Evolutionary conservation across 2,329 filamentous ascomycete genomes (phyloP).

Genomic region (Alternaria postmessia): DNA sequence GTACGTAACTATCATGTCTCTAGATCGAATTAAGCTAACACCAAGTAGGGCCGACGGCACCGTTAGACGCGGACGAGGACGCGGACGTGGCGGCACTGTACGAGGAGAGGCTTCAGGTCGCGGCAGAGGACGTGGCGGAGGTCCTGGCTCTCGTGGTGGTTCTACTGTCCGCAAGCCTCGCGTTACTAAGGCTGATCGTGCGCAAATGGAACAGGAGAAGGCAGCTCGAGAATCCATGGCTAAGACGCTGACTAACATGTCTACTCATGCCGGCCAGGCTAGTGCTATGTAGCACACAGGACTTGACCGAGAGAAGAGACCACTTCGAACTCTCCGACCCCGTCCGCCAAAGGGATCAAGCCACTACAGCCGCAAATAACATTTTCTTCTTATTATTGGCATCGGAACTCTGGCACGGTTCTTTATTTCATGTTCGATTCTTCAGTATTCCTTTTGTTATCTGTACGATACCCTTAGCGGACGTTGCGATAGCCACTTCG

Average conservation of each 20-base stretch:
- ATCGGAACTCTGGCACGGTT: not conserved
- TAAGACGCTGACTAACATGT: slow-evolving; percentile 37
- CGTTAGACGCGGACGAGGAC: slow-evolving; percentile 71
- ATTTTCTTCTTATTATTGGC: not conserved
- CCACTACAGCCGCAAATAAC: not conserved
- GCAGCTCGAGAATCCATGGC: slow-evolving; percentile 70
- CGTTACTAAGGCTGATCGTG: slow-evolving; percentile 84
- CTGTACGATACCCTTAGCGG: slow-evolving; percentile 29
- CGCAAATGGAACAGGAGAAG: slow-evolving; percentile 82
- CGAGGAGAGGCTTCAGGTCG: slow-evolving; percentile 52
- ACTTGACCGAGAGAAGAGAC: not conserved
- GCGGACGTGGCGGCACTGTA: slow-evolving; percentile 60
- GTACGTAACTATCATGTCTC: slow-evolving; percentile 51
- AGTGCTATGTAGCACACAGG: slow-evolving; percentile 18
- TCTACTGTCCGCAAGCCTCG: slow-evolving; percentile 80
- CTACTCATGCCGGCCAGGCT: slow-evolving; percentile 20
- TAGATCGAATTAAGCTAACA: slow-evolving; percentile 35
- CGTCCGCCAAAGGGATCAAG: not conserved
- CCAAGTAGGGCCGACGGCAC: slow-evolving; percentile 71
- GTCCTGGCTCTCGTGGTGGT: slow-evolving; percentile 78
- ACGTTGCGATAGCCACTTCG: slow-evolving; percentile 8
- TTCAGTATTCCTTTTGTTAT: slow-evolving; percentile 15
- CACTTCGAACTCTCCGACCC: not conserved
- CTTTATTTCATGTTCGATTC: not conserved
- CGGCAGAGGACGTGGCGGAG: slow-evolving; percentile 59